phyloP scores from a whole-genome alignment of 208 protist genomes.

The Trypanosoma vivax region DNA sequence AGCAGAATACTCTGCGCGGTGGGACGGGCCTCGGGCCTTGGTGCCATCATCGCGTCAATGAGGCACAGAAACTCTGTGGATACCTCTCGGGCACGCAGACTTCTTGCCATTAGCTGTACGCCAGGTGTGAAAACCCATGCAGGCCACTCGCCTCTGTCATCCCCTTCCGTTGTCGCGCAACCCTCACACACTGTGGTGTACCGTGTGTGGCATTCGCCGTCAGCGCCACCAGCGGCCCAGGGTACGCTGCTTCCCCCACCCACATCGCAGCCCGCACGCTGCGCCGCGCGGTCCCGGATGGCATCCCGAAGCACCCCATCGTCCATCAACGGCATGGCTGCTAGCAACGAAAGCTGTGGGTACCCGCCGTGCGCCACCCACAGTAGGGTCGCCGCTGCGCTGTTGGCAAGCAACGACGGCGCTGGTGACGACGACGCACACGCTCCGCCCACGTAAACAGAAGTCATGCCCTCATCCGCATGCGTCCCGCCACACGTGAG shows the following conservation, averaged over 20 bases:
- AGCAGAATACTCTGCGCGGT: constrained; percentile 46
- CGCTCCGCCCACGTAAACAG: constrained; percentile 1
- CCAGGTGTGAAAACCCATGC: constrained; percentile 3
- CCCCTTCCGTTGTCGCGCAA: background rate
- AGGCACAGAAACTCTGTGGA: constrained; percentile 19
- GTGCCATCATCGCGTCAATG: constrained; percentile 47
- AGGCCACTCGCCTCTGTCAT: background rate
- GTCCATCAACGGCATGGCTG: constrained; percentile 5
- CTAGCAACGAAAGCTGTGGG: constrained; percentile 1
- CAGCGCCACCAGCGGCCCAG: background rate
- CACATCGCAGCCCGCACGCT: background rate
- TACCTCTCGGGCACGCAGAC: background rate
- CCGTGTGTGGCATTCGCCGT: background rate
- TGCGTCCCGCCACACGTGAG: constrained; percentile 12
- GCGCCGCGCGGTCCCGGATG: background rate
- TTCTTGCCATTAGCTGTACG: constrained; percentile 11
- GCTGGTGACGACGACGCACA: background rate
- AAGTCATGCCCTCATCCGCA: constrained; percentile 15
- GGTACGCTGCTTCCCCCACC: background rate
- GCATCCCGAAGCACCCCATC: background rate
- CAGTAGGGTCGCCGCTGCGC: background rate
- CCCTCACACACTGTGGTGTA: constrained; percentile 2
- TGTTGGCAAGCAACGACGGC: background rate
- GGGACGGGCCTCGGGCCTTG: constrained; percentile 39
- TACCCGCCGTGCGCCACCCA: constrained; percentile 16